Evolutionary conservation across 805 yeast genomes (phyloP), one percentile per base, ranked within the genome.

Genomic region (Torulaspora indica): DNA sequence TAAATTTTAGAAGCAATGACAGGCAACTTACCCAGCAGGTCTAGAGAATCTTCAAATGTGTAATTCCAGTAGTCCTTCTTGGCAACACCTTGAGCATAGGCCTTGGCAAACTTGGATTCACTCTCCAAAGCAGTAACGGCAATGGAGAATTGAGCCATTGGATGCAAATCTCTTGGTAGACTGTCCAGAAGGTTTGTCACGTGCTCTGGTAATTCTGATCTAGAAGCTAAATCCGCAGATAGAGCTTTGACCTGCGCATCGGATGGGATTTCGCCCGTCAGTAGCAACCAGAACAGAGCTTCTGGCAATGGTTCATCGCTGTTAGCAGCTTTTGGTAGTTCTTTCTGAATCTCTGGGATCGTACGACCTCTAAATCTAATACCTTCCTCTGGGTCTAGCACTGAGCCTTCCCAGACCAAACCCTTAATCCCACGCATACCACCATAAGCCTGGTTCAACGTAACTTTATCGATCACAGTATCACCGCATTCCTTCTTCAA

Each of bases 391-490:
- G 95, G 84, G 64, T 85, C 95, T 58, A 85, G 71, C 25, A 84
- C 91, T 39, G 91, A 83, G 54, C 91, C 91, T 74, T 85, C 95
- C 93, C 93, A 85, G 42, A 85, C 89, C 51, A 85, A 73, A 57
- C 87, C 86, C 69, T 82, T 81, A 67, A 85, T 81, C 63, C 95
- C 95, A 68, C 95, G 78, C 90, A 82, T 82, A 73, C 95, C 95
- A 72, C 95, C 95, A 70, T 84, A 85, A 32, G 89, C 90, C 71
- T 84, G 91, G 66, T 81, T 87, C 50, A 85, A 72, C 46, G 74
- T 67, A 52, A 83, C 83, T 68, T 84, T 87, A 54, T 88, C 91
- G 53, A 85, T 81, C 40, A 71, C 74, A 39, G 73, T 68, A 46
- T 81, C 77, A 60, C 98, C 98, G 70, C 91, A 78, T 63, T 89